phyloP scores from a whole-genome alignment of 768 basidiomycete genomes.

The Holtermannia corniformis region DNA sequence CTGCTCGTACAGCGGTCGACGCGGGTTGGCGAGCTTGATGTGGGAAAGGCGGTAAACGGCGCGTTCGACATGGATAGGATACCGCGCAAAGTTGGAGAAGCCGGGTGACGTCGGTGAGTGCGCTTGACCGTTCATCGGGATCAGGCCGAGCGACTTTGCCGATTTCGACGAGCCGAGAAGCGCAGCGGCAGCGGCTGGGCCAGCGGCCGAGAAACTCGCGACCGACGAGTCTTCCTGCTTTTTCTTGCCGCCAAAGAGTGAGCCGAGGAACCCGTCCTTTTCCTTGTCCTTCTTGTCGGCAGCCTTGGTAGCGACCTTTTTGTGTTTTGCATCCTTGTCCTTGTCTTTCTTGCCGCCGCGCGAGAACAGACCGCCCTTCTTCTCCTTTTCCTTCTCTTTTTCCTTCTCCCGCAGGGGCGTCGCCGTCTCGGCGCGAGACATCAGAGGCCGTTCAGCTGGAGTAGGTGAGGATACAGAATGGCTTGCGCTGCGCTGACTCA shows the following conservation, averaged over 20 bases:
- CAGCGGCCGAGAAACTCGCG: constrained; percentile 44
- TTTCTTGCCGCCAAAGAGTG: constrained; percentile 84
- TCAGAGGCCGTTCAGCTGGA: constrained; percentile 11
- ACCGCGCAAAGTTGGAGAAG: constrained; percentile 54
- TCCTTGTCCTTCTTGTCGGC: constrained; percentile 46
- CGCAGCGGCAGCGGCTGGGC: constrained; percentile 77
- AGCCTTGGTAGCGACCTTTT: constrained; percentile 1
- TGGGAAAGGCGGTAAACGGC: constrained; percentile 96
- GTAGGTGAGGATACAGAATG: constrained; percentile 6
- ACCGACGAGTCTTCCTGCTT: constrained; percentile 52
- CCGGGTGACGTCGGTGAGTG: constrained; percentile 41
- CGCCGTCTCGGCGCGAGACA: background rate
- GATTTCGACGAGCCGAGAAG: constrained; percentile 75
- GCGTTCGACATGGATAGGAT: constrained; percentile 96
- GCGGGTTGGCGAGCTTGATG: constrained; percentile 96
- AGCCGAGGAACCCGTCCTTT: constrained; percentile 71
- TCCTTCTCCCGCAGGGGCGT: constrained; percentile 10
- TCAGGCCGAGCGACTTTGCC: constrained; percentile 49
- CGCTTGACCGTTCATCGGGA: constrained; percentile 28
- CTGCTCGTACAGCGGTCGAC: constrained; percentile 93
- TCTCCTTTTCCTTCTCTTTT: constrained; percentile 40
- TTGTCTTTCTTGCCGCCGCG: constrained; percentile 22
- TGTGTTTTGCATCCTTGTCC: constrained; percentile 15
- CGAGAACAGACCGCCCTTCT: constrained; percentile 32
- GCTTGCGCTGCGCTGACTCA: constrained; percentile 16